Base-by-base conservation (phyloP, 2,329 filamentous ascomycete genomes). In the Ophiognomonia clavigignenti-juglandacearum region DNA sequence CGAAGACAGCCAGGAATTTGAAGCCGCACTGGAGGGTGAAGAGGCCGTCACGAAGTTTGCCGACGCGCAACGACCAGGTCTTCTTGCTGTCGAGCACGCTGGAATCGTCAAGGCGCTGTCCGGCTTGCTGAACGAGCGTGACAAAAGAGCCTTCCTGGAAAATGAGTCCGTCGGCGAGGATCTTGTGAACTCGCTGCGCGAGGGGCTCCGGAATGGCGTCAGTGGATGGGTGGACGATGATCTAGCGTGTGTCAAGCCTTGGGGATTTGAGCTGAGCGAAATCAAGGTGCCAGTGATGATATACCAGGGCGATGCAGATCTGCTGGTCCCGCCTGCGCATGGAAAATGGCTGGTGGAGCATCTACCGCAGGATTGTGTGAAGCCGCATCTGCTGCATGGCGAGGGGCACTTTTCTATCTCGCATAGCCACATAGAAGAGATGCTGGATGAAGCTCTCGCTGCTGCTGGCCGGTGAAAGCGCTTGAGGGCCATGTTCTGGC, bases 181-280 rank as follows among this genome's bases (percentile, higher is more conserved):
- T 16, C 6, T 44, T n/a, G 31, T 51, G 20, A 23, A 18, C 14
- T 8, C 48, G 9, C 8, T 43, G 6, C 39, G 40, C 19, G 54
- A 55, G 38, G 53, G 42, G 13, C 47, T 59, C 7, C 48, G 51
- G 43, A 24, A 50, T 24, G 39, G 43, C 43, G 38, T 41, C 4
- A 56, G 58, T 23, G 57, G 57, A 10, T 58, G 57, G 56, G 47
- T 59, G 11, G 57, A 60, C 43, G 57, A 60, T 39, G 54, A 56
- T 37, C 41, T 60, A 24, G 52, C 52, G 6, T 56, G 57, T 22
- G 39, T 49, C 7, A 37, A 35, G 13, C 55, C 56, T 0, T 60
- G 57, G 57, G 57, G 57, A 0, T 59, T 60, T 32, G 52, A 55
- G 2, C 20, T 60, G 13, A 24, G 11, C 19, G 57, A 60, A 34